Evolutionary conservation across 1,284 basidiomycete species (phyloP).

Genomic region (Rhodotorula sp.): DNA sequence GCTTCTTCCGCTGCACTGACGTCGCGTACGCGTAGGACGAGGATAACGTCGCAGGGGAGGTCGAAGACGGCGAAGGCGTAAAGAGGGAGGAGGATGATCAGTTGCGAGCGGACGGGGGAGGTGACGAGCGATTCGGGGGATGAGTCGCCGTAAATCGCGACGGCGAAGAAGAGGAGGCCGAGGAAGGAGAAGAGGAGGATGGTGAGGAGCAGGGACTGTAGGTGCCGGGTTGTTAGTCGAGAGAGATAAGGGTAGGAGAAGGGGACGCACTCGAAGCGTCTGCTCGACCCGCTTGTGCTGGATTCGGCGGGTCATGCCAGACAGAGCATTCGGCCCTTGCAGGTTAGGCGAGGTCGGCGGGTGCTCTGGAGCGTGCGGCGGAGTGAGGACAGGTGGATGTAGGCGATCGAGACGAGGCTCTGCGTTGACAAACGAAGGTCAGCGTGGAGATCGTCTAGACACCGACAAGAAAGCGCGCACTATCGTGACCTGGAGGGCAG

Average conservation of each 20-base stretch:
- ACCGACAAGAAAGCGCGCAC: not conserved
- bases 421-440: slow-evolving; percentile 1
- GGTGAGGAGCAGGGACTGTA: slow-evolving; percentile 4
- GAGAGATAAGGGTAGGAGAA: not conserved
- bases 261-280: not conserved
- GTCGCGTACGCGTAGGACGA: slow-evolving; percentile 5
- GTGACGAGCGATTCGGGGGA: slow-evolving; percentile 7
- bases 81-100: slow-evolving; percentile 17
- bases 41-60: slow-evolving; percentile 10
- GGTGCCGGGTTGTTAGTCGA: no score
- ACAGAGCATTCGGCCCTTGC: no score
- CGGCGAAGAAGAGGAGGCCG: slow-evolving; percentile 6
- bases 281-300: slow-evolving; percentile 3
- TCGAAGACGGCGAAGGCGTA: slow-evolving; percentile 18
- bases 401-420: slow-evolving; percentile 3
- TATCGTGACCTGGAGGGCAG: not conserved
- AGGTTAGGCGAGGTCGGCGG: not conserved
- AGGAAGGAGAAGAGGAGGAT: slow-evolving; percentile 12
- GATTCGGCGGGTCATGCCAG: not conserved
- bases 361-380: not conserved
- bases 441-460: no score
- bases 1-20: not conserved
- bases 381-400: slow-evolving; percentile 10
- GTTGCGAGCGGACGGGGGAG: not conserved
- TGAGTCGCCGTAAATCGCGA: not conserved